Conservation (phyloP, 2,329 filamentous ascomycete genomes). For the Sarocladium oryzae region DNA sequence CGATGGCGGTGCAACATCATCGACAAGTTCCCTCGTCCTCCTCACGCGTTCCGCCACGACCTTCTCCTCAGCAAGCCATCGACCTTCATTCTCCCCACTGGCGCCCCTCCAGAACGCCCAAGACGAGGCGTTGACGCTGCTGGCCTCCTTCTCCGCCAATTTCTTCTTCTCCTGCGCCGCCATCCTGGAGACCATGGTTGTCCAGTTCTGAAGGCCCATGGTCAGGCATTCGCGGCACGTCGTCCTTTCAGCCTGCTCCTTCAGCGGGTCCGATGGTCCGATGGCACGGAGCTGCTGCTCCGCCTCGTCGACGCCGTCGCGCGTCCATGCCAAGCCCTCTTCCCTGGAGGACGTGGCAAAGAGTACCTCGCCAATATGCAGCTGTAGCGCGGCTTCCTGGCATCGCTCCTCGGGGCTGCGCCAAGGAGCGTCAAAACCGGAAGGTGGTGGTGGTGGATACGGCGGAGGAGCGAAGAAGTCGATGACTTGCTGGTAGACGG, state of each 20-base stretch:
- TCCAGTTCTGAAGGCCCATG: conserved; percentile 76
- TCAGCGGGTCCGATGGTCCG: conserved; percentile 14
- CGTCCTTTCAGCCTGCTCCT: conserved; percentile 29
- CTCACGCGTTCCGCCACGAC: conserved; percentile 46
- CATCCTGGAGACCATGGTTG: conserved; percentile 66
- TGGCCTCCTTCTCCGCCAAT: conserved; percentile 25
- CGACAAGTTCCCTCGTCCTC: conserved; percentile 45
- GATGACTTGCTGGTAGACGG: conserved; percentile 17
- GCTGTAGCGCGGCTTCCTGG: conserved; percentile 78
- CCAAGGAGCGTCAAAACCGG: conserved; percentile 61
- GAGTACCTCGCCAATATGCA: conserved; percentile 91
- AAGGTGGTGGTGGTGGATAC: conserved; percentile 65
- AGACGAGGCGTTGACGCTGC: conserved; percentile 12
- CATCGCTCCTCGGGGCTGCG: conserved; percentile 63
- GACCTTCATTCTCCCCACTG: conserved; percentile 29
- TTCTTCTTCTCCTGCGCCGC: conserved; percentile 38
- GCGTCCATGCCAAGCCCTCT: conserved; percentile 80
- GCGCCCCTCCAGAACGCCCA: conserved; percentile 26
- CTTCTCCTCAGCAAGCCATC: conserved; percentile 49
- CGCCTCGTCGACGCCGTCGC: conserved; percentile 76
- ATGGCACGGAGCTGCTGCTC: conserved; percentile 57
- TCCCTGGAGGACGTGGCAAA: conserved; percentile 58
- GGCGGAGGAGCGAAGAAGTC: conserved; percentile 37
- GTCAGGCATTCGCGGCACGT: conserved; percentile 72
- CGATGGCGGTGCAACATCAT: conserved; percentile 36